Evolutionary conservation across 108 stramenopile species (phyloP).

Genomic region (Epipyxis sp.): DNA sequence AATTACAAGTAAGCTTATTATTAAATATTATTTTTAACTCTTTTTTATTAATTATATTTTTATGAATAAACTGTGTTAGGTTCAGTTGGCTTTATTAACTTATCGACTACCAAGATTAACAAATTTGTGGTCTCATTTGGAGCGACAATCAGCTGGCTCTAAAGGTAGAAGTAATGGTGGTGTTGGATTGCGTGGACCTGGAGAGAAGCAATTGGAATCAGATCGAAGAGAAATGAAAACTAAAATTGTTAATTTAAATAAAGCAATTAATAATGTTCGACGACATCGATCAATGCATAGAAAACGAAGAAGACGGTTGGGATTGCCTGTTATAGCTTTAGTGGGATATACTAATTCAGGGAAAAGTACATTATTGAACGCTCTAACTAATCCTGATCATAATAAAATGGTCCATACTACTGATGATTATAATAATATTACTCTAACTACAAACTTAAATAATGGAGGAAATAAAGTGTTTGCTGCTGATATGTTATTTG

Average conservation of each 20-base stretch:
- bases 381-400: slow-evolving; percentile 79
- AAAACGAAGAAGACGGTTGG: slow-evolving; percentile 55
- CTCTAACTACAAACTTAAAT: no score
- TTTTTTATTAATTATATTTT: no score
- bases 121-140: slow-evolving; percentile 89
- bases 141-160: slow-evolving; percentile 70
- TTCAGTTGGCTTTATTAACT: slow-evolving; percentile 83
- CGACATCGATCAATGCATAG: slow-evolving; percentile 80
- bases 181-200: slow-evolving; percentile 85
- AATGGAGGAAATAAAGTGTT: slow-evolving; percentile 55
- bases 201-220: slow-evolving; percentile 86
- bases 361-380: slow-evolving; percentile 83
- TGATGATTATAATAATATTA: no score
- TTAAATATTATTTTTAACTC: no score
- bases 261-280: slow-evolving; percentile 78
- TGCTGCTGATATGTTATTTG: slow-evolving; percentile 90
- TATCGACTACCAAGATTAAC: slow-evolving; percentile 89
- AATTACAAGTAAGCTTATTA: no score
- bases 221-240: slow-evolving; percentile 85
- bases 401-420: no score
- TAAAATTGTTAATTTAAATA: slow-evolving; percentile 79
- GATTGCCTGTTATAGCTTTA: slow-evolving; percentile 58
- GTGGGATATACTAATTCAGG: slow-evolving; percentile 92
- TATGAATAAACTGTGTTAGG: slow-evolving; percentile 45
- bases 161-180: slow-evolving; percentile 63